Conservation (phyloP, 441 rosid genomes). For the Metrosideros polymorpha region DNA sequence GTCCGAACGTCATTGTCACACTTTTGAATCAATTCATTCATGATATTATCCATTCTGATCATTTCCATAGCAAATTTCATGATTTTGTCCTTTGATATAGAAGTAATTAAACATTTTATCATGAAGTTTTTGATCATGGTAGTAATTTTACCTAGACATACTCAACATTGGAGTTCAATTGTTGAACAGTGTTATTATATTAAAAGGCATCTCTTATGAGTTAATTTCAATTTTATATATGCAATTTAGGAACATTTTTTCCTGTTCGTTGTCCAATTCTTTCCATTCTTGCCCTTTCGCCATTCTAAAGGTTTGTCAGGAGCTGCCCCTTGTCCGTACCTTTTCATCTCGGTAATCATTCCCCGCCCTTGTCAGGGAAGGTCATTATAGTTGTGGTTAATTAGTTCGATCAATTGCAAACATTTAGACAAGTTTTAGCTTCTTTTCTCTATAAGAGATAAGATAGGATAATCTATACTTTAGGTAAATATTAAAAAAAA, state of each 20-base stretch:
- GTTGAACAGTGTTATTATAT: neutral
- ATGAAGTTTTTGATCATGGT: too few species aligned
- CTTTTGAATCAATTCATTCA: too few species aligned
- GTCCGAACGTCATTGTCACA: too few species aligned
- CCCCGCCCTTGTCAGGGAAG: neutral
- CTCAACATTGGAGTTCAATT: too few species aligned
- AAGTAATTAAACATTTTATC: too few species aligned
- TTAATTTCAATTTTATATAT: neutral
- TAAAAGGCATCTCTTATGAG: neutral
- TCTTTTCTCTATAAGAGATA: neutral
- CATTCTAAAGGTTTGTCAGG: neutral
- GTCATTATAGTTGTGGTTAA: neutral
- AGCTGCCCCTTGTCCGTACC: neutral
- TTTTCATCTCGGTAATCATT: neutral
- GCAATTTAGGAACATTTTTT: neutral
- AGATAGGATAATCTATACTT: neutral
- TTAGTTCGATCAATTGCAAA: neutral
- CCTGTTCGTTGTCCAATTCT: accelerated
- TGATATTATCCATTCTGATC: too few species aligned
- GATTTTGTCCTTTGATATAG: too few species aligned
- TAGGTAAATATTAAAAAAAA: too few species aligned
- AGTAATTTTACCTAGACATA: too few species aligned
- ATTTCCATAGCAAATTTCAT: too few species aligned
- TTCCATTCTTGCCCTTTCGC: neutral
- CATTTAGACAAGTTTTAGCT: neutral